Percentiles rank a stretch among this genome's conserved stretches.
These are phyloP conservation scores for Bipolaris gigantea DNA, from an alignment of 2,329 filamentous ascomycete genomes.

Conservation along the genomic window DNA sequence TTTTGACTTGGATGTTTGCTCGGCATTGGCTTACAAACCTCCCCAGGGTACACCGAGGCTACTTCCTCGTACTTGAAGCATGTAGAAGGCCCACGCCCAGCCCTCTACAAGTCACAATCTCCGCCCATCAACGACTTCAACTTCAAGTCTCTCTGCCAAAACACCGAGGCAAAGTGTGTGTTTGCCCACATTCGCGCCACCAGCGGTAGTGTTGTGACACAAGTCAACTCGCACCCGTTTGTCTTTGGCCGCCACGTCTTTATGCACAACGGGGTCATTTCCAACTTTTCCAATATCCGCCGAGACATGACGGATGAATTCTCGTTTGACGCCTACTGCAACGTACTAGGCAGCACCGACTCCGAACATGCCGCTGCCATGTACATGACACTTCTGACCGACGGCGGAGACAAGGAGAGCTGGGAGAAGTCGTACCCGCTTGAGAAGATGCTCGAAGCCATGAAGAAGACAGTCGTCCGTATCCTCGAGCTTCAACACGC, in stretches of 20 bases:
- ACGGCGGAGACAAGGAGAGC: conserved; percentile 38
- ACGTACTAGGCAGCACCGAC: conserved; percentile 56
- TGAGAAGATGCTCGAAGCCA: conserved; percentile 49
- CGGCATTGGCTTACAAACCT: conserved; percentile 1
- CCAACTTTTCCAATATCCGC: conserved; percentile 52
- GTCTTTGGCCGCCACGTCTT: conserved; percentile 57
- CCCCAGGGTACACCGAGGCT: conserved; percentile 50
- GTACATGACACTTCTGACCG: conserved; percentile 52
- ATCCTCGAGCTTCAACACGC: conserved; percentile 52
- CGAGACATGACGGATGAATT: conserved; percentile 52
- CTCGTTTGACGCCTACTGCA: conserved; percentile 52
- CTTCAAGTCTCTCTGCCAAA: conserved; percentile 56
- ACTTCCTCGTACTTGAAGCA: conserved; percentile 46
- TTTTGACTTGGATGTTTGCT: not conserved
- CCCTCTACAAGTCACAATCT: conserved; percentile 56
- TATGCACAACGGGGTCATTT: conserved; percentile 60
- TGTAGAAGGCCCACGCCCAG: conserved; percentile 48
- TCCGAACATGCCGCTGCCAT: conserved; percentile 57
- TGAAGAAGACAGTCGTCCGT: conserved; percentile 52
- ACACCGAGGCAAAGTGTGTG: conserved; percentile 54
- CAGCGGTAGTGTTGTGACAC: conserved; percentile 52
- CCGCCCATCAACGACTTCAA: conserved; percentile 58
- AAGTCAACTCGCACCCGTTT: conserved; percentile 59
- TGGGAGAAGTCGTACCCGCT: conserved; percentile 51
- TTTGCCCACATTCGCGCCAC: conserved; percentile 59